Evolutionary conservation across 441 rosid genomes (phyloP), one percentile per base, ranked within the genome.

Genomic region (Arabidopsis hybrid): DNA sequence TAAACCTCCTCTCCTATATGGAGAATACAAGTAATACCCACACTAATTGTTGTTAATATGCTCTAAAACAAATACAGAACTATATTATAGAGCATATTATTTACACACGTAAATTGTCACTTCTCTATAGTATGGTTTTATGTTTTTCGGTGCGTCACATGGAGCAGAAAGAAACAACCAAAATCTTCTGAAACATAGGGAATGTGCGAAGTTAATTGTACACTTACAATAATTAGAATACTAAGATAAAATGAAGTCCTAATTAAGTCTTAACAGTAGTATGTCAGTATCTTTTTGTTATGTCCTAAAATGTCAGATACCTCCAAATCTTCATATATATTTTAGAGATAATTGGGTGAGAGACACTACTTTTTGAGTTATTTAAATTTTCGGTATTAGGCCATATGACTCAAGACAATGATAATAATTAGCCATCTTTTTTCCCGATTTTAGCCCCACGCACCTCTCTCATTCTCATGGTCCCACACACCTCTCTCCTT

Each of bases 111-210:
- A 60, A 49, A 29, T 14, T 2, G 43, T 60, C 42, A 60, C 13
- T 60, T 60, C 39, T 26, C 8, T n/a, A 40, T 63, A 55, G n/a
- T 7, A 53, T 21, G 51, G 49, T 5, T 67, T 34, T 34, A 31
- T 29, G 7, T 53, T 76, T 47, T 76, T 76, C 80, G 75, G 80
- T 76, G 80, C 53, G 8, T 67, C 80, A 76, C 80, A 70, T 76
- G 80, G 75, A 64, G 26, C 53, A 56, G 56, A 64, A 76, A 75
- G 65, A 76, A 69, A 70, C 71, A 70, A 64, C 61, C 73, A 75
- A 76, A 62, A 49, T 69, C 61, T 40, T 69, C 80, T 70, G 80
- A 69, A 70, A 64, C 76, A 56, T 70, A 63, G 79, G 75, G 75
- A 76, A 76, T 76, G 75, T 69, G 75, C 75, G 50, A 70, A 64